Base-by-base conservation (phyloP, 768 basidiomycete genomes). In the Podaxis carcinomalis region DNA sequence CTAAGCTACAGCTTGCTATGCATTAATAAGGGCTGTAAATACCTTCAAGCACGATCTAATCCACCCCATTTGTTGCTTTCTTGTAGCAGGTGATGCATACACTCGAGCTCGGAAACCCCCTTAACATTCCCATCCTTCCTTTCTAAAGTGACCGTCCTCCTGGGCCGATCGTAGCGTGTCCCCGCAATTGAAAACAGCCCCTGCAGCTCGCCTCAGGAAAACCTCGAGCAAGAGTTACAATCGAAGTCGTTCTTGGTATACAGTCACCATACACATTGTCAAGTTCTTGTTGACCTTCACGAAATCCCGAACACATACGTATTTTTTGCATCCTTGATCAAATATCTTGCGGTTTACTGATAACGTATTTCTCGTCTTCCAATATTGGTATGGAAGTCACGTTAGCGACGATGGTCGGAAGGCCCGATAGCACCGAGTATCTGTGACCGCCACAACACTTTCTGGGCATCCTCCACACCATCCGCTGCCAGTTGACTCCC, bases 341-440 rank as follows among this genome's bases (percentile, higher is more conserved):
- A 64, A 44, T 65, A 68, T n/a, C 70, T 61, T 6, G 69, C 70
- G 3, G 69, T 60, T 59, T 72, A 68, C 54, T 68, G 69, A 51
- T 69, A 21, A 69, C 68, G 25, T 66, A 68, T 36, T 71, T 68
- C 50, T 70, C 69, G 9, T 69, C 70, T 49, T 72, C 67, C 7
- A 70, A 51, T 1, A 66, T 70, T 11, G 63, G 53, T 27, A 65
- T 64, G 5, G 68, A 58, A 2, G 67, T 61, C 19, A 66, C 23
- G 16, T 63, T 65, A 1, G 63, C 28, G 6, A 66, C 63, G 14
- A 70, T 40, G 13, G 63, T 53, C 3, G 65, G 67, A 21, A 72
- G 47, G 5, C 69, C 70, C 14, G 68, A 68, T 16, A 72, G 56
- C 3, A 56, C 61, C 2, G 66, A 68, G 44, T 69, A 68, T 5